phyloP scores from a whole-genome alignment of 495 filamentous ascomycete genomes.

The Peziza echinospora region DNA sequence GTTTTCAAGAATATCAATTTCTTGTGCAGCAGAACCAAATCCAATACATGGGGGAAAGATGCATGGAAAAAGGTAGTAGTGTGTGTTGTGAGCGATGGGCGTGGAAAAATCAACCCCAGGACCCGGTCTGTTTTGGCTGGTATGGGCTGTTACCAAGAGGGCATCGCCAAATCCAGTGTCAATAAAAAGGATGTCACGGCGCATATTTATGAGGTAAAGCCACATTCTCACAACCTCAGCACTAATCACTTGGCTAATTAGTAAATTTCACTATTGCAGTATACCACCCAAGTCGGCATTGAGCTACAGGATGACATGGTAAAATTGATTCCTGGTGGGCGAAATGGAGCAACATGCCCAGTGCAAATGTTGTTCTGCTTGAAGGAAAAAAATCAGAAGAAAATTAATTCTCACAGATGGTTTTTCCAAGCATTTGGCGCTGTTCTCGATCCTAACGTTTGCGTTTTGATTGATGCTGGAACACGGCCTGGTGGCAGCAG shows the following conservation, averaged over 20 bases:
- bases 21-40: slow-evolving; percentile 76
- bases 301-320: slow-evolving; percentile 78
- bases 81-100: slow-evolving; percentile 92
- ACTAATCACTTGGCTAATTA: no score
- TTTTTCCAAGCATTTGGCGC: slow-evolving; percentile 96
- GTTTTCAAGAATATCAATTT: slow-evolving; percentile 97
- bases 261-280: slow-evolving; percentile 25
- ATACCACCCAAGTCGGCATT: slow-evolving; percentile 81
- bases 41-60: slow-evolving; percentile 95
- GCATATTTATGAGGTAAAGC: slow-evolving; percentile 65
- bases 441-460: slow-evolving; percentile 86
- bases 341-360: slow-evolving; percentile 37
- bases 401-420: slow-evolving; percentile 99
- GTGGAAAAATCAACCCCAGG: slow-evolving; percentile 90
- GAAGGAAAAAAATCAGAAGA: slow-evolving; percentile 99
- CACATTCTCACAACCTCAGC: no score
- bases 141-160: slow-evolving; percentile 94
- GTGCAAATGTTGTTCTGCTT: slow-evolving; percentile 97
- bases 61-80: slow-evolving; percentile 99
- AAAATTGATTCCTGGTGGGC: slow-evolving; percentile 43
- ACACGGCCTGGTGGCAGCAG: slow-evolving; percentile 82
- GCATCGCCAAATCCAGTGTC: slow-evolving; percentile 95
- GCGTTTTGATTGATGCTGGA: slow-evolving; percentile 88
- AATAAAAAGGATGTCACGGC: slow-evolving; percentile 93
- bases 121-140: slow-evolving; percentile 77